Conservation (phyloP, 805 yeast genomes). For the Pichia cephalocereana region DNA sequence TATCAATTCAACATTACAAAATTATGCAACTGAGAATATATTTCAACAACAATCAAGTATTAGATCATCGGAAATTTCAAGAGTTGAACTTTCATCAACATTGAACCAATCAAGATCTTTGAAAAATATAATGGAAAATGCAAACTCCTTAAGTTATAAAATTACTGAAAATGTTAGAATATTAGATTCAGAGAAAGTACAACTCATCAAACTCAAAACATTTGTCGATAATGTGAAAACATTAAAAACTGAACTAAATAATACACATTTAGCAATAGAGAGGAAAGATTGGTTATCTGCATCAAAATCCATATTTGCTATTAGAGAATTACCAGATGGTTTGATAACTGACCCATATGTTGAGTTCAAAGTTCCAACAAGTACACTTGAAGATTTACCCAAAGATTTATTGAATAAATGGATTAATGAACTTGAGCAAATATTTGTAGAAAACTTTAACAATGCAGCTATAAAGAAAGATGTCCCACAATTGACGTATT, state of each 20-base stretch:
- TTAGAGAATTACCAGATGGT: conserved; percentile 44
- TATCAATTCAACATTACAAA: conserved; percentile 17
- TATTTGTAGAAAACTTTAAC: conserved; percentile 56
- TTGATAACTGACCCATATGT: conserved; percentile 61
- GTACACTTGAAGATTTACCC: conserved; percentile 80
- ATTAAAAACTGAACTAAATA: conserved; percentile 56
- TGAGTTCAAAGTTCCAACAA: conserved; percentile 72
- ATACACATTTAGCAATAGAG: conserved; percentile 60
- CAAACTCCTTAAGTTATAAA: conserved; percentile 55
- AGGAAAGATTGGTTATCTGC: conserved; percentile 69
- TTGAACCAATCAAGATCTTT: conserved; percentile 48
- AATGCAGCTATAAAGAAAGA: conserved; percentile 59
- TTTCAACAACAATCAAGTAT: conserved; percentile 28
- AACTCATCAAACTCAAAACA: conserved; percentile 50
- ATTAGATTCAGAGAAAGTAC: conserved; percentile 59
- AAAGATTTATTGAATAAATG: conserved; percentile 44
- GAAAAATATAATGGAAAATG: conserved; percentile 43
- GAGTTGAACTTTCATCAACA: conserved; percentile 58
- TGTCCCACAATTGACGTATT: conserved; percentile 62
- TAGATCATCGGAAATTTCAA: conserved; percentile 45
- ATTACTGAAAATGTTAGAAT: conserved; percentile 63
- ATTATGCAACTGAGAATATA: conserved; percentile 23
- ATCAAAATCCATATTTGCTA: conserved; percentile 52
- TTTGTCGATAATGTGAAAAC: conserved; percentile 59
- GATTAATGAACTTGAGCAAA: conserved; percentile 44